Evolutionary conservation across 2,329 filamentous ascomycete species (phyloP).

Genomic region (Xylaria sp.): DNA sequence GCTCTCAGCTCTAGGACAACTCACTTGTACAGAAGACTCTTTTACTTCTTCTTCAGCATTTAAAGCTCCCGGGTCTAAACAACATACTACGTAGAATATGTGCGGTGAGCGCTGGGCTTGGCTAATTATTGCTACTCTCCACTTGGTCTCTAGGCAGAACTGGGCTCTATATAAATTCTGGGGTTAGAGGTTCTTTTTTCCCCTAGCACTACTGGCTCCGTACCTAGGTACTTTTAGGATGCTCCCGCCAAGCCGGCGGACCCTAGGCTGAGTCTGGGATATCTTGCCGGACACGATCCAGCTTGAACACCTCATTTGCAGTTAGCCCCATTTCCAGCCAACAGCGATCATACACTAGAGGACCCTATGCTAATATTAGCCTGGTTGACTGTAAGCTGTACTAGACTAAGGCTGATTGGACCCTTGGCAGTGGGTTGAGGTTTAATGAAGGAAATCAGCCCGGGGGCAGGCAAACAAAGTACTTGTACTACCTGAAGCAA

Average conservation of each 20-base stretch:
- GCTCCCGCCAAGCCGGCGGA: constrained; percentile 17
- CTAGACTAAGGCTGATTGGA: constrained; percentile 8
- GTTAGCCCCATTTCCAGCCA: background rate
- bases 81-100: background rate
- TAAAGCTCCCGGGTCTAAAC: too few relatives aligned
- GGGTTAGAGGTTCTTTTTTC: background rate
- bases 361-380: constrained; percentile 21
- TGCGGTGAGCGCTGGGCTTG: constrained; percentile 3
- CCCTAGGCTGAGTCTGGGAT: background rate
- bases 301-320: constrained; percentile 5
- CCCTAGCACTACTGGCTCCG: background rate
- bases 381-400: background rate
- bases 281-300: constrained; percentile 6
- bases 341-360: background rate
- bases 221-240: background rate
- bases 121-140: background rate
- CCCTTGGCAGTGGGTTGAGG: background rate
- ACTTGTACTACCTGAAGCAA: background rate
- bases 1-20: background rate
- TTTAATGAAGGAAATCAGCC: constrained; percentile 19
- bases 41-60: background rate
- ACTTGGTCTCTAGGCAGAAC: background rate
- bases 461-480: too few relatives aligned
- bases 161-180: background rate
- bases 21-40: background rate